A percentile compares a stretch with the other conserved stretches of the same genome.
These are phyloP conservation scores for Cnidoscolus chayamansa DNA, from an alignment of 441 rosid species.

Conservation along the genomic window DNA sequence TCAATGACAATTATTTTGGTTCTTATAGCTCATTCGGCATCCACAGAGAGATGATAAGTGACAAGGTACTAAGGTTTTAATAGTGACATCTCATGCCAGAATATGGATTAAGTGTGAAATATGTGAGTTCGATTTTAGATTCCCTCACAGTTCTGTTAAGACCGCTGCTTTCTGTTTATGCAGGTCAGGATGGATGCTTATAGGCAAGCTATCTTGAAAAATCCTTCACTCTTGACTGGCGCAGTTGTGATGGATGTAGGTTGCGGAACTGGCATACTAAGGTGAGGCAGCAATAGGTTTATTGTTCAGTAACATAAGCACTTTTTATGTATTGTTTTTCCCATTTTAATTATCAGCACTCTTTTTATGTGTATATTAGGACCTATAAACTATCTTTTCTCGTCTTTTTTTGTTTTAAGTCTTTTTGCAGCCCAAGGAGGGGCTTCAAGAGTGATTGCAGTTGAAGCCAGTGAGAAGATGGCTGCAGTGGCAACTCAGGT, in stretches of 20 bases:
- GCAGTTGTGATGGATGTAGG: constrained; percentile 96
- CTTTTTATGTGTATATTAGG: not conserved
- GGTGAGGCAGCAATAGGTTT: constrained; percentile 37
- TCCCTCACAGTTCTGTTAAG: constrained; percentile 6
- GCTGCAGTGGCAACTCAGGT: constrained; percentile 88
- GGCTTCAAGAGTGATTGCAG: constrained; percentile 83
- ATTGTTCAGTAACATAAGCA: not conserved
- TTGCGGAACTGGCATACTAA: constrained; percentile 91
- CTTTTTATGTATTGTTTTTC: not conserved
- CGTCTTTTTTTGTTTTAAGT: constrained; percentile 31
- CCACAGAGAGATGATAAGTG: constrained; percentile 89
- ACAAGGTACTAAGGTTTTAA: constrained; percentile 50
- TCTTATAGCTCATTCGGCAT: constrained; percentile 86
- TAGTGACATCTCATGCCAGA: constrained; percentile 7
- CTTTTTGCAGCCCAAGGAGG: constrained; percentile 91
- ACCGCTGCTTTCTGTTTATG: constrained; percentile 18
- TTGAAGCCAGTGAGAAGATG: constrained; percentile 96
- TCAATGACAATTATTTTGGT: constrained; percentile 75
- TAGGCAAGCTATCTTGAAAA: constrained; percentile 70
- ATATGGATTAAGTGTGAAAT: constrained; percentile 14
- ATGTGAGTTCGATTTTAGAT: constrained; percentile 4
- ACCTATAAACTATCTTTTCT: not conserved
- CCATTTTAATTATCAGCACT: not conserved
- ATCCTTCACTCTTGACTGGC: constrained; percentile 65
- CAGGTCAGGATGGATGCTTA: constrained; percentile 86